Conservation (phyloP, 176 grass and related monocot species). For the Carex pumila region DNA sequence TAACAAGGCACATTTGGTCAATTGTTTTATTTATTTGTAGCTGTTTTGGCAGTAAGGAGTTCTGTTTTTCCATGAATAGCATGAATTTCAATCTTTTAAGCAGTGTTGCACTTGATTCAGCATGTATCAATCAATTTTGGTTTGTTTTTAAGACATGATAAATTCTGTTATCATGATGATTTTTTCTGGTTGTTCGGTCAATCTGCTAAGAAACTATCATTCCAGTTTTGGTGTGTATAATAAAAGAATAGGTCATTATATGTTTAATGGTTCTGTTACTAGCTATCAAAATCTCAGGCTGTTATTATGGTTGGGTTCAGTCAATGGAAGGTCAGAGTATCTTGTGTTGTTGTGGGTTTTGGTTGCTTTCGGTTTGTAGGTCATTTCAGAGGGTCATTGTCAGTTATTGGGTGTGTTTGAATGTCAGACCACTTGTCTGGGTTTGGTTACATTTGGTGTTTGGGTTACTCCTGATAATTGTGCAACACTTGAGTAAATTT, state of each 20-base stretch:
- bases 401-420: background rate
- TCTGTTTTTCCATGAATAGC: conserved; percentile 1
- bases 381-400: background rate
- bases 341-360: background rate
- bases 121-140: background rate
- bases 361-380: too few species aligned
- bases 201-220: background rate
- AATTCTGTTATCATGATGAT: background rate
- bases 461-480: background rate
- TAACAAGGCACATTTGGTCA: conserved; percentile 41
- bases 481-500: background rate
- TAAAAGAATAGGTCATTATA: background rate
- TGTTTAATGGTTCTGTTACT: background rate
- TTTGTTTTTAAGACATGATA: background rate
- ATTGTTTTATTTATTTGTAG: background rate
- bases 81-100: conserved; percentile 1
- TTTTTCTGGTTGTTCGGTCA: background rate
- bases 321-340: background rate
- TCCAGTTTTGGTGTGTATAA: background rate
- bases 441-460: background rate
- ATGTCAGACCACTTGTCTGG: background rate
- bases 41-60: background rate
- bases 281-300: background rate
- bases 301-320: background rate
- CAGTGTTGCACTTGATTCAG: background rate